These are phyloP conservation scores for Warburgia ugandensis DNA, from an alignment of 164 flowering plant species.

Conservation along the genomic window DNA sequence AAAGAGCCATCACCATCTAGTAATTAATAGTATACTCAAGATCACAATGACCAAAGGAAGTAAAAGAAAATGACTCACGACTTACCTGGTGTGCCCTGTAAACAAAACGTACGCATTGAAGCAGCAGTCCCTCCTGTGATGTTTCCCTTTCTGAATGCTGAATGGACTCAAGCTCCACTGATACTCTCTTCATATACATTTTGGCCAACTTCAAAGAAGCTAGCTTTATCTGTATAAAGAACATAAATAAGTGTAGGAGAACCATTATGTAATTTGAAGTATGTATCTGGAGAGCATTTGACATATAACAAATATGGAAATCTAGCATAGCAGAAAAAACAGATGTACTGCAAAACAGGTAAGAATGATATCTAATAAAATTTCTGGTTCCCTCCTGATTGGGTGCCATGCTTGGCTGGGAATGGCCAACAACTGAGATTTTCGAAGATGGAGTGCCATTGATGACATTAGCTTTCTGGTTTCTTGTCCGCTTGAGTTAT, in stretches of 20 bases:
- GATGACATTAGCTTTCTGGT: no score
- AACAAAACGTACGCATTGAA: constrained; percentile 64
- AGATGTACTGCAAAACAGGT: no score
- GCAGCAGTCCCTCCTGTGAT: constrained; percentile 52
- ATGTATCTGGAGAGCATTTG: background rate
- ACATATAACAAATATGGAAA: background rate
- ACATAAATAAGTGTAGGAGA: background rate
- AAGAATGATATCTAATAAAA: no score
- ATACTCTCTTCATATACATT: constrained; percentile 54
- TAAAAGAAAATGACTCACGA: background rate
- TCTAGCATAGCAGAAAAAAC: no score
- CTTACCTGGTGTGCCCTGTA: constrained; percentile 65
- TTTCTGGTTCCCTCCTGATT: no score
- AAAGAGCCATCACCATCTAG: no score
- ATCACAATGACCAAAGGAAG: background rate
- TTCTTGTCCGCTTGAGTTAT: no score
- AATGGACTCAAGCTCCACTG: constrained; percentile 38
- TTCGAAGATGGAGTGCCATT: no score
- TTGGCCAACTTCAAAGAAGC: constrained; percentile 54
- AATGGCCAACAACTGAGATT: no score
- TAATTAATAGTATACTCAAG: background rate
- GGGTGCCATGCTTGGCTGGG: no score
- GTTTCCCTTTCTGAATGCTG: constrained; percentile 44
- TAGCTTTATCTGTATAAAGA: constrained; percentile 46
- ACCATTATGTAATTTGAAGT: background rate